A percentile compares a stretch with the other conserved stretches of the same genome.
These are phyloP conservation scores for Magnusiomyces tetraspermus DNA, from an alignment of 1,139 yeast species.

Conservation along the genomic window DNA sequence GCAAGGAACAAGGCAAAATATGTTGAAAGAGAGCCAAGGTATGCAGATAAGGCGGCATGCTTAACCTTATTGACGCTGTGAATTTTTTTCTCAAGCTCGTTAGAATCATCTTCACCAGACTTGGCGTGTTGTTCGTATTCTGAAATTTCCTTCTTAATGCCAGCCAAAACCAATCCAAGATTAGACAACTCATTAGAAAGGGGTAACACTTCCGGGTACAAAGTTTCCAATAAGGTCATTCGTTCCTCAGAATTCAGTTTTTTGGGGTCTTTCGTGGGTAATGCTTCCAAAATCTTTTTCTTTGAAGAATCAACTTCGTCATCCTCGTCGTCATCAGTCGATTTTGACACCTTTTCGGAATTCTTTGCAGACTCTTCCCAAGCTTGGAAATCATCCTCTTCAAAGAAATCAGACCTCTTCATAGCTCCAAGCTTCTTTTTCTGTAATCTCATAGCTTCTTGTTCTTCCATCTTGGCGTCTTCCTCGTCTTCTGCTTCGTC, in stretches of 20 bases:
- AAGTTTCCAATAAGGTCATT: constrained; percentile 22
- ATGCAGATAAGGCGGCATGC: constrained; percentile 41
- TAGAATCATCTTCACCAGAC: not conserved
- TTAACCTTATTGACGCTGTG: constrained; percentile 39
- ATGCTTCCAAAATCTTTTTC: constrained; percentile 18
- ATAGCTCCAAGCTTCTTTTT: constrained; percentile 74
- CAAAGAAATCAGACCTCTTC: constrained; percentile 72
- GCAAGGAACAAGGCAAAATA: constrained; percentile 66
- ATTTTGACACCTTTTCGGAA: constrained; percentile 27
- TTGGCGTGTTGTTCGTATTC: constrained; percentile 28
- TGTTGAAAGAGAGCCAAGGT: constrained; percentile 62
- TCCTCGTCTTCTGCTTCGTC: constrained; percentile 65
- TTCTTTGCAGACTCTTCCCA: constrained; percentile 29
- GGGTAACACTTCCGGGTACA: constrained; percentile 75
- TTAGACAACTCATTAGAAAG: constrained; percentile 53
- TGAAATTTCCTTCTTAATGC: constrained; percentile 21
- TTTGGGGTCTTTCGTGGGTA: constrained; percentile 31
- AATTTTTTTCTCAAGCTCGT: constrained; percentile 4
- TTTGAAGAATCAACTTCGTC: not conserved
- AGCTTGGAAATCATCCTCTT: constrained; percentile 66
- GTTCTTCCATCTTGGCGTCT: constrained; percentile 68
- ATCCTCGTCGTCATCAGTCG: constrained; percentile 5
- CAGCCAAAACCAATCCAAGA: constrained; percentile 40
- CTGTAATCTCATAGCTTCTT: constrained; percentile 83
- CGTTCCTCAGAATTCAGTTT: constrained; percentile 35